Evolutionary conservation across 169 alveolate genomes (phyloP).

Genomic region (Theileria annulata): DNA sequence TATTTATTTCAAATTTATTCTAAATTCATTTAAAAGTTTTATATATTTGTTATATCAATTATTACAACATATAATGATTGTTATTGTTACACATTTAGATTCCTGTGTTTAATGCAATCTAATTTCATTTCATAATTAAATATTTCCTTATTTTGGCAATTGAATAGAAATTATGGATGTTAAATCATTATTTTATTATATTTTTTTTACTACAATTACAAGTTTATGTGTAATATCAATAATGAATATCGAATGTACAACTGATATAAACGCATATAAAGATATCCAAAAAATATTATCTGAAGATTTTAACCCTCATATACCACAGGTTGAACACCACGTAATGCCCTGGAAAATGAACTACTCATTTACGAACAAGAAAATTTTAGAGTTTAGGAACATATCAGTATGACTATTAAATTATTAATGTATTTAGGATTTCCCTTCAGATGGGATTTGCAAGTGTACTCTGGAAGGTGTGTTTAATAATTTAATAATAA

Average conservation of each 20-base stretch:
- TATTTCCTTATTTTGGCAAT: background rate
- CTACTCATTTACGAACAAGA: background rate
- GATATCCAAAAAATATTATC: constrained; percentile 13
- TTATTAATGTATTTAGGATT: background rate
- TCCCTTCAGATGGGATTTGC: background rate
- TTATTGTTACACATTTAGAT: background rate
- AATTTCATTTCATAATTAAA: background rate
- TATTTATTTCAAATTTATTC: background rate
- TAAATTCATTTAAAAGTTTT: background rate
- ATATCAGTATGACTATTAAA: background rate
- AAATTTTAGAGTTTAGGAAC: constrained; percentile 9
- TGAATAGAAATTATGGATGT: background rate
- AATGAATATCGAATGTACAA: constrained; percentile 5
- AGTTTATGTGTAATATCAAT: background rate
- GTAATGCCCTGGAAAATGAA: constrained; percentile 21
- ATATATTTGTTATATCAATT: background rate
- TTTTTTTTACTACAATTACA: background rate
- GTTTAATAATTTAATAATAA: background rate
- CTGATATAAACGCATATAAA: constrained; percentile 12
- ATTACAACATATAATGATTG: background rate
- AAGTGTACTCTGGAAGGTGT: constrained; percentile 21
- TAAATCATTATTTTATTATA: background rate
- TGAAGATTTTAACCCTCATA: constrained; percentile 20
- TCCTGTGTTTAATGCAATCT: background rate
- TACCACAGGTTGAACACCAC: constrained; percentile 1